phyloP scores from a whole-genome alignment of 345 rosid species.

The Erysimum cheiranthoides region DNA sequence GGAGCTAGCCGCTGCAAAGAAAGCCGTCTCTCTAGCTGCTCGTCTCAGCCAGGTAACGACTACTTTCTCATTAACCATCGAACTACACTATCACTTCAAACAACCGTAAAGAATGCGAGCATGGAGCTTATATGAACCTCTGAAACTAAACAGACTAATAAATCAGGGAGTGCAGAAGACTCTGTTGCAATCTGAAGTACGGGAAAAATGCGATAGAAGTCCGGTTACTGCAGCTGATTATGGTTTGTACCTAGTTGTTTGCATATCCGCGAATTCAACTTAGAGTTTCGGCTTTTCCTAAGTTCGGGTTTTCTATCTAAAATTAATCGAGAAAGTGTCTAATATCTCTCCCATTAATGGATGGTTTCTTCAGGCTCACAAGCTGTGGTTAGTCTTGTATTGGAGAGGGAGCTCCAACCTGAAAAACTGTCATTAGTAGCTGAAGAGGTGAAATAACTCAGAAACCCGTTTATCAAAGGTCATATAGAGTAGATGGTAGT shows the following conservation, averaged over 20 bases:
- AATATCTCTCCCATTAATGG: constrained; percentile 6
- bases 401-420: constrained; percentile 73
- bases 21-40: constrained; percentile 82
- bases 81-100: not conserved
- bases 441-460: constrained; percentile 70
- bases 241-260: constrained; percentile 50
- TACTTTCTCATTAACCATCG: not conserved
- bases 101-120: not conserved
- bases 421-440: constrained; percentile 77
- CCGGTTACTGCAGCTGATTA: constrained; percentile 97
- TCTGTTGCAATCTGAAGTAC: constrained; percentile 77
- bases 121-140: not conserved
- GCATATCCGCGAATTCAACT: not conserved
- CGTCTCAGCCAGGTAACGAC: constrained; percentile 62
- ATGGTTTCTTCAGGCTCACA: constrained; percentile 72
- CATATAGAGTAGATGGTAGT: not conserved
- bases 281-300: not conserved
- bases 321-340: not conserved
- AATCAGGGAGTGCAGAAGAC: constrained; percentile 78
- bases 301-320: not conserved
- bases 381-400: constrained; percentile 76
- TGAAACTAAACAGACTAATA: constrained; percentile 14
- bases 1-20: constrained; percentile 55
- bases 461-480: not conserved
- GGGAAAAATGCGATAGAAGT: constrained; percentile 66